Conservation (phyloP, 139 green algal species). For the Chlorella sp. region DNA sequence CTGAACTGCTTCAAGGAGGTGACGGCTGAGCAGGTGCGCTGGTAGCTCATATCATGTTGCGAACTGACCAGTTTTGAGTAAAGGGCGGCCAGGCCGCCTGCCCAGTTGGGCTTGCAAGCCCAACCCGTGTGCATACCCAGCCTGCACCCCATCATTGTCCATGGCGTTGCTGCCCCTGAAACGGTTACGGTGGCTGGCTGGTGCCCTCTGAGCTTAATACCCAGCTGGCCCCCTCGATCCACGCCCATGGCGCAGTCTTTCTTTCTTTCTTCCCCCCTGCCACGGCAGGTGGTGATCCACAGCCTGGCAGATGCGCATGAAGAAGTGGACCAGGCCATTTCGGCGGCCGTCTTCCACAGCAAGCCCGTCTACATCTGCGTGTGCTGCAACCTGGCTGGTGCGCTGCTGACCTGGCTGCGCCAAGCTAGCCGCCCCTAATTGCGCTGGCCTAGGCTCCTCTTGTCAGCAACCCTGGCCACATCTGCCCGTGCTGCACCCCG, state of each 20-base stretch:
- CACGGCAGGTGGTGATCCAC: slow-evolving; percentile 35
- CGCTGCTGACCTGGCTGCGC: too few species aligned
- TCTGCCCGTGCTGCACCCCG: not conserved
- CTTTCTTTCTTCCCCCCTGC: not conserved
- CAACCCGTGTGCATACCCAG: too few species aligned
- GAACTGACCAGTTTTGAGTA: too few species aligned
- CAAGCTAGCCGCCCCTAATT: too few species aligned
- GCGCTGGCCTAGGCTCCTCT: not conserved
- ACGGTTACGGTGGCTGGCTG: not conserved
- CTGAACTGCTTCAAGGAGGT: slow-evolving; percentile 73
- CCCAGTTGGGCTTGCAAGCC: too few species aligned
- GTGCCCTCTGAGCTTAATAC: too few species aligned
- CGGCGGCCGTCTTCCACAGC: slow-evolving; percentile 46
- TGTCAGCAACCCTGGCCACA: not conserved
- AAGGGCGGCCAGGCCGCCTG: too few species aligned
- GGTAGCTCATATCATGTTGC: not conserved
- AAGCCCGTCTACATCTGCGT: slow-evolving; percentile 85
- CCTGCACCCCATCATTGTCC: too few species aligned
- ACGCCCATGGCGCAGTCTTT: too few species aligned
- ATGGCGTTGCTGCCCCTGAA: too few species aligned
- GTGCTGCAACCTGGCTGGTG: slow-evolving; percentile 60
- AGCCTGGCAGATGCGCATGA: slow-evolving; percentile 65
- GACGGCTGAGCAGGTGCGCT: slow-evolving; percentile 63
- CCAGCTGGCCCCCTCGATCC: too few species aligned
- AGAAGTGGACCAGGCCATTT: slow-evolving; percentile 75